Percentiles rank a stretch among this genome's conserved stretches.
phyloP scores from a whole-genome alignment of 805 yeast genomes.

The Pichia occidentalis region DNA sequence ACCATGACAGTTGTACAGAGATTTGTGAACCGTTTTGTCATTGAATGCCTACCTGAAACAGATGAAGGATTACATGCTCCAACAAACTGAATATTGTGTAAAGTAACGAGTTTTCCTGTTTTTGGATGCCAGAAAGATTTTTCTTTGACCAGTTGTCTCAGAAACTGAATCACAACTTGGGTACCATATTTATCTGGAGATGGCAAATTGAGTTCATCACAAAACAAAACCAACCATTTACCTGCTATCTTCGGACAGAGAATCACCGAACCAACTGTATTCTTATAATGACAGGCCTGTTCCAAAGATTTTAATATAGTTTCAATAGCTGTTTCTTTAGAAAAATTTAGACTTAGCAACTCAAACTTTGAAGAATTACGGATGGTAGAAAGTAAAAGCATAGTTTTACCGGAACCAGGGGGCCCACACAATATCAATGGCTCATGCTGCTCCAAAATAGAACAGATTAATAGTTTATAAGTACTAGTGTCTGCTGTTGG shows the following conservation, averaged over 20 bases:
- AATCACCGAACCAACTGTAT: constrained; percentile 42
- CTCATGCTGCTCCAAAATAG: constrained; percentile 47
- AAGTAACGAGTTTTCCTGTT: constrained; percentile 57
- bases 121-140: constrained; percentile 69
- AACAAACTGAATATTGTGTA: constrained; percentile 69
- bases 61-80: constrained; percentile 93
- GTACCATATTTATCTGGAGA: constrained; percentile 64
- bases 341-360: constrained; percentile 68
- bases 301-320: constrained; percentile 59
- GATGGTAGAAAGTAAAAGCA: constrained; percentile 72
- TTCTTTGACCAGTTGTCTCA: constrained; percentile 69
- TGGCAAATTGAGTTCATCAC: constrained; percentile 89
- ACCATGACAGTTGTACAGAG: constrained; percentile 63
- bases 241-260: constrained; percentile 57
- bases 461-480: constrained; percentile 55
- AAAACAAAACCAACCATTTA: constrained; percentile 73
- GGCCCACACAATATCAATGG: constrained; percentile 86
- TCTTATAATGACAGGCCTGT: constrained; percentile 60
- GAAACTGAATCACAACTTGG: constrained; percentile 60
- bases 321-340: constrained; percentile 67
- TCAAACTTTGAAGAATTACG: constrained; percentile 51
- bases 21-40: constrained; percentile 58
- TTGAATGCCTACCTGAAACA: constrained; percentile 61
- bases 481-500: constrained; percentile 74
- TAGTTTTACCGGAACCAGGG: constrained; percentile 95